These are phyloP conservation scores for Phytophthora pinifolia DNA, from an alignment of 352 stramenopile species.

Conservation along the genomic window DNA sequence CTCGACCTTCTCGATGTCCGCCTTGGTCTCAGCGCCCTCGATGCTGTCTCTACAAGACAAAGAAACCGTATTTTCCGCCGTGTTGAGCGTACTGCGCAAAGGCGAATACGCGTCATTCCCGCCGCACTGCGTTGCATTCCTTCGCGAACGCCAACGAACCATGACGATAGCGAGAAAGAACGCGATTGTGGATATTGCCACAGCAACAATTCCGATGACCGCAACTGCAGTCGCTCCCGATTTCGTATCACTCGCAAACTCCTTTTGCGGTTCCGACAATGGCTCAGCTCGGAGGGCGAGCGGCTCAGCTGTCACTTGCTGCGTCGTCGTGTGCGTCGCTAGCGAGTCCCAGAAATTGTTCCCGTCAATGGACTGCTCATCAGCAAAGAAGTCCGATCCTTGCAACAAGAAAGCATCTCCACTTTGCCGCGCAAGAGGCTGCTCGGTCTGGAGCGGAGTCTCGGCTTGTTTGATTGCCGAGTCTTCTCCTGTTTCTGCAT, in stretches of 20 bases:
- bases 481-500: background rate
- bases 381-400: constrained; percentile 1
- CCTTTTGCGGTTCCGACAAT: background rate
- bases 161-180: constrained; percentile 2
- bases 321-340: background rate
- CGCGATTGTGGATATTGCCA: constrained; percentile 1
- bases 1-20: constrained; percentile 12
- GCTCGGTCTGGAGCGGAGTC: background rate
- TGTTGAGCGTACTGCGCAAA: constrained; percentile 15
- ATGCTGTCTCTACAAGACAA: constrained; percentile 16
- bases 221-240: background rate
- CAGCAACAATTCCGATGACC: constrained; percentile 5
- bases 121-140: background rate
- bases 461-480: constrained; percentile 4
- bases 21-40: background rate
- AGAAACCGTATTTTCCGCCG: constrained; percentile 14
- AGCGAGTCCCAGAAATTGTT: constrained; percentile 7
- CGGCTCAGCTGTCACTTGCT: background rate
- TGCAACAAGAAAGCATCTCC: background rate
- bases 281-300: constrained; percentile 5
- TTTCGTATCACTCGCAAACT: background rate
- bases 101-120: constrained; percentile 10
- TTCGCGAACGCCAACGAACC: constrained; percentile 5
- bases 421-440: constrained; percentile 3
- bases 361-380: constrained; percentile 14